Evolutionary conservation across 805 yeast genomes (phyloP).

Genomic region (Yamadazyma phyllophila): DNA sequence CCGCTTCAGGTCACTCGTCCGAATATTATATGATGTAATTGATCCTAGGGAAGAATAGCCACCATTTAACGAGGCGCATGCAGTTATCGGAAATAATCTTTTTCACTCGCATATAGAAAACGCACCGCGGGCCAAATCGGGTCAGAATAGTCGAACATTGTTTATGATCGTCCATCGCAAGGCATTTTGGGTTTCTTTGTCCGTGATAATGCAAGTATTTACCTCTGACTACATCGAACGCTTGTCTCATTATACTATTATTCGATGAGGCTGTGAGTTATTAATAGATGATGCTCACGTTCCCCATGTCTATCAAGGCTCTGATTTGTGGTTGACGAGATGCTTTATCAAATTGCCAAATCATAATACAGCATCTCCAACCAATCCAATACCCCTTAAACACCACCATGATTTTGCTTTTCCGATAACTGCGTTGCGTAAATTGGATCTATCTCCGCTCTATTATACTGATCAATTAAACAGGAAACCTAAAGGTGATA

Average conservation of each 20-base stretch:
- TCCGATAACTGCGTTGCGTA: background rate
- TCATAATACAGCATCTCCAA: no score
- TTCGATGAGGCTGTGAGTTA: background rate
- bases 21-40: slow-evolving; percentile 8
- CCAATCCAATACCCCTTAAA: background rate
- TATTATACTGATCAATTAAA: background rate
- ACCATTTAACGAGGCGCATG: slow-evolving; percentile 7
- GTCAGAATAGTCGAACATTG: background rate
- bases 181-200: slow-evolving; percentile 3
- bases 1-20: background rate
- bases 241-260: background rate
- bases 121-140: background rate
- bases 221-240: background rate
- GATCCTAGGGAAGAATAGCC: background rate
- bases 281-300: background rate
- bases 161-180: background rate
- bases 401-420: no score
- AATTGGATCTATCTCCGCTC: background rate
- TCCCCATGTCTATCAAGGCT: no score
- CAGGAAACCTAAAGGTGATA: background rate
- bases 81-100: background rate
- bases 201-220: background rate
- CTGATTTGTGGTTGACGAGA: no score
- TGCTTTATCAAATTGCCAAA: no score
- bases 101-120: slow-evolving; percentile 10